A percentile compares a stretch with the other conserved stretches of the same genome.
These are phyloP conservation scores for Nemophila menziesii DNA, from an alignment of 257 asterid species.

Conservation along the genomic window DNA sequence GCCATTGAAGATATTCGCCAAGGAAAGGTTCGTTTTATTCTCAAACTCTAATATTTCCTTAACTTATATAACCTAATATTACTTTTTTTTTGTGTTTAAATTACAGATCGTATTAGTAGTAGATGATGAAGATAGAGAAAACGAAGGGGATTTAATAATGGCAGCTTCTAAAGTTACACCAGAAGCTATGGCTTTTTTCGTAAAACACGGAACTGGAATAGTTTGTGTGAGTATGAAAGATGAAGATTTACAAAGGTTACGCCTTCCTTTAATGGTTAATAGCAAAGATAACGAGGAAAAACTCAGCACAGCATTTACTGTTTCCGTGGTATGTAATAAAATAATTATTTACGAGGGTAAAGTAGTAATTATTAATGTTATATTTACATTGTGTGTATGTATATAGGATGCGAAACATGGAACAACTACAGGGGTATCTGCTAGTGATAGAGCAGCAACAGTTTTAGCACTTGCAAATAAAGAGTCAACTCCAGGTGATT, in stretches of 20 bases:
- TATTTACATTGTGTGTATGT: not conserved
- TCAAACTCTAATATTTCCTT: constrained; percentile 7
- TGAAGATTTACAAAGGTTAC: constrained; percentile 75
- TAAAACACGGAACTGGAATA: constrained; percentile 93
- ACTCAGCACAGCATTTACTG: constrained; percentile 82
- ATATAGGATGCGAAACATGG: constrained; percentile 89
- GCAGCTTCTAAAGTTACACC: constrained; percentile 93
- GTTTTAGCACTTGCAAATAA: constrained; percentile 69
- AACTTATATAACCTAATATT: not conserved
- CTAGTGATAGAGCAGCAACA: constrained; percentile 87
- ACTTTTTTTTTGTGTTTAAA: constrained; percentile 1
- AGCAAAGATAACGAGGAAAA: constrained; percentile 88
- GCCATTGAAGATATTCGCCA: constrained; percentile 81
- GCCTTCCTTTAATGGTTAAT: constrained; percentile 84
- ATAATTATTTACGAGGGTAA: too few relatives aligned
- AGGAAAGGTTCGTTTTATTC: constrained; percentile 61
- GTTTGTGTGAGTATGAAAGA: constrained; percentile 97
- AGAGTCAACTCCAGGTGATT: constrained; percentile 82
- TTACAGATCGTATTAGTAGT: constrained; percentile 90
- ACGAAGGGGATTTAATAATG: constrained; percentile 95
- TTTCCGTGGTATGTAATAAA: constrained; percentile 93
- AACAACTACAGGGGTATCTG: constrained; percentile 94
- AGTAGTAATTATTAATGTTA: not conserved
- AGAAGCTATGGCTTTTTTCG: constrained; percentile 96
- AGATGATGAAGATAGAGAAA: constrained; percentile 96